Percentiles rank a stretch among this genome's conserved stretches.
These are phyloP conservation scores for Phytophthora cactorum DNA, from an alignment of 352 stramenopile genomes.

Conservation along the genomic window DNA sequence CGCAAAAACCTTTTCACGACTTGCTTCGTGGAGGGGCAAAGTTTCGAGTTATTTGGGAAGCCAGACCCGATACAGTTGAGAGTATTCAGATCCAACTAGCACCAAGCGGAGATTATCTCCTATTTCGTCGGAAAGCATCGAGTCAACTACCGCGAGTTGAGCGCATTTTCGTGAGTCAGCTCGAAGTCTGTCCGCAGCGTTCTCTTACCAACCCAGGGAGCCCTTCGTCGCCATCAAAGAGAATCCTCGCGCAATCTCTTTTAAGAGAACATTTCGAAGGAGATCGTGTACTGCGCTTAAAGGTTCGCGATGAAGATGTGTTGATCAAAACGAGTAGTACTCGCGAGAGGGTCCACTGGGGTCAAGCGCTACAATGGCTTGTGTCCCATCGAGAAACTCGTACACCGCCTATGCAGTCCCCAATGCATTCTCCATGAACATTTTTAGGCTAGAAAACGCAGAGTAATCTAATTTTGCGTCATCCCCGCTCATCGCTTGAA, in stretches of 20 bases:
- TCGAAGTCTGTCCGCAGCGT: conserved; percentile 41
- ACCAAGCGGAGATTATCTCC: conserved; percentile 44
- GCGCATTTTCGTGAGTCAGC: conserved; percentile 50
- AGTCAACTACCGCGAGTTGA: conserved; percentile 32
- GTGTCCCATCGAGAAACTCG: conserved; percentile 17
- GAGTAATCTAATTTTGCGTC: conserved; percentile 29
- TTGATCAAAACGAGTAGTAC: conserved; percentile 40
- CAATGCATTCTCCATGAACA: conserved; percentile 3
- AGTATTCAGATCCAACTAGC: conserved; percentile 42
- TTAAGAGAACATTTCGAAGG: conserved; percentile 30
- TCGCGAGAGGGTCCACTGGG: conserved; percentile 42
- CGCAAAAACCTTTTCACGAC: conserved; percentile 26
- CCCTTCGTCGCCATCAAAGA: conserved; percentile 21
- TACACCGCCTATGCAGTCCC: conserved; percentile 1
- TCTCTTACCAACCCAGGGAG: conserved; percentile 11
- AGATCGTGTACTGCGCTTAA: conserved; percentile 45
- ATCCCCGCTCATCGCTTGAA: no score
- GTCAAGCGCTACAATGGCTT: conserved; percentile 52
- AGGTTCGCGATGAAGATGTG: conserved; percentile 47
- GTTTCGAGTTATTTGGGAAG: conserved; percentile 35
- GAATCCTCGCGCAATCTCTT: conserved; percentile 16
- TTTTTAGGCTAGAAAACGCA: conserved; percentile 15
- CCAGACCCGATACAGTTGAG: conserved; percentile 36
- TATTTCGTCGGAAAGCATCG: conserved; percentile 42
- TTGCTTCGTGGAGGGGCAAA: conserved; percentile 30